Evolutionary conservation across 257 asterid species (phyloP).

Genomic region (Ligustrum vulgare): DNA sequence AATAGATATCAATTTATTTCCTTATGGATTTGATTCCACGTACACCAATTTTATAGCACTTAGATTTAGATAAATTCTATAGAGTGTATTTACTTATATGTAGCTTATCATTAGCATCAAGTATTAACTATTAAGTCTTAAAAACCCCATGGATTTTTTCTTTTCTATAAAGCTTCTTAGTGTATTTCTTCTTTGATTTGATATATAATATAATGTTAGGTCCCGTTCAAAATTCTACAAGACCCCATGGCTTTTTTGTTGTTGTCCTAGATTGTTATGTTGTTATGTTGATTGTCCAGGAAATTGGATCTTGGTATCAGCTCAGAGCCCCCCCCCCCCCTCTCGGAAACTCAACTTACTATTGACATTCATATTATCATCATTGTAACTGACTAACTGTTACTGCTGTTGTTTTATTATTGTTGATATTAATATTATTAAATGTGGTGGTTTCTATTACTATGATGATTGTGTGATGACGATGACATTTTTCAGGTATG

Average conservation of each 20-base stretch:
- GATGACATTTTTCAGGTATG: constrained; percentile 57
- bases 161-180: constrained; percentile 19
- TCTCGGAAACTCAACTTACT: no score
- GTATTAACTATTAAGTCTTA: no score
- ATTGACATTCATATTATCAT: no score
- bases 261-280: constrained; percentile 1
- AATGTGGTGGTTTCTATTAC: constrained; percentile 12
- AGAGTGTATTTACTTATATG: no score
- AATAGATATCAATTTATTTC: no score
- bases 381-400: no score
- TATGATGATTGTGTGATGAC: constrained; percentile 10
- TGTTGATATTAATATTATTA: neutral
- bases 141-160: no score
- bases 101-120: no score
- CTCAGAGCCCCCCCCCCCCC: constrained; percentile 19
- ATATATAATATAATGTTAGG: constrained; percentile 7
- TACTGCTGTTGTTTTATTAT: no score
- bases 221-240: neutral
- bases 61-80: no score
- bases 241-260: neutral
- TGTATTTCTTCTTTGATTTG: constrained; percentile 17
- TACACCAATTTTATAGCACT: no score
- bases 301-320: constrained; percentile 86
- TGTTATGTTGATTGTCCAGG: constrained; percentile 40
- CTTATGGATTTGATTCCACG: no score